Evolutionary conservation across 2,329 filamentous ascomycete genomes (phyloP), one percentile per base, ranked within the genome.

Genomic region (Aspergillus sojae): DNA sequence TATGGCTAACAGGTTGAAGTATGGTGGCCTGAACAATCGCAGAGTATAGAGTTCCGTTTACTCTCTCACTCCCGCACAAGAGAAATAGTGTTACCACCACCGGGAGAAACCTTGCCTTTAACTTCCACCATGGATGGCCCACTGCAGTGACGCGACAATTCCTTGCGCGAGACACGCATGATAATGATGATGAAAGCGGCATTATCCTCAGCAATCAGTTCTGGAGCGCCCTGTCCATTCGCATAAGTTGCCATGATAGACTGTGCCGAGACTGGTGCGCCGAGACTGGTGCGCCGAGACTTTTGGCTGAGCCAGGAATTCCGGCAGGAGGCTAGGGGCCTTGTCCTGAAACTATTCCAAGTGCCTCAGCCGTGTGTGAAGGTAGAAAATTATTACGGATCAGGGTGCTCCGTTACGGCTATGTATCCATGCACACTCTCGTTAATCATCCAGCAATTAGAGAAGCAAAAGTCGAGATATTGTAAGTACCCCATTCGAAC

Each of bases 221-320:
- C 23, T 4, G 50, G 50, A 10, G 16, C 5, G 9, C 50, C 7
- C 16, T 53, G 5, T n/a, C 21, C 10, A 7, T 36, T n/a, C 52
- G 30, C 52, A 26, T 36, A 36, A 54, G 52, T 36, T 57, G n/a
- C 28, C 28, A 10, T 16, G 43, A 36, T 28, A 12, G n/a, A 10
- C 16, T 19, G 26, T 23, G 60, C 60, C 60, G 46, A 58, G 60
- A 58, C 23, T 43, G 34, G 14, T 36, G 19, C 34, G 60, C 60
- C 60, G 55, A 62, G 60, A 58, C 30, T 43, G 34, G 14, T 36
- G 19, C 34, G 60, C 60, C 60, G 55, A 62, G 60, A 58, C 30
- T 43, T 30, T 53, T 57, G 34, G 54, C 46, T 19, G 43, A 9
- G 48, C 54, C 43, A 45, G 43, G 6, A 34, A 41, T 28, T 30